Percentiles rank a stretch among this genome's conserved stretches.
Evolutionary conservation across 169 alveolate species (phyloP).

Genomic region (Eimeria acervulina): DNA sequence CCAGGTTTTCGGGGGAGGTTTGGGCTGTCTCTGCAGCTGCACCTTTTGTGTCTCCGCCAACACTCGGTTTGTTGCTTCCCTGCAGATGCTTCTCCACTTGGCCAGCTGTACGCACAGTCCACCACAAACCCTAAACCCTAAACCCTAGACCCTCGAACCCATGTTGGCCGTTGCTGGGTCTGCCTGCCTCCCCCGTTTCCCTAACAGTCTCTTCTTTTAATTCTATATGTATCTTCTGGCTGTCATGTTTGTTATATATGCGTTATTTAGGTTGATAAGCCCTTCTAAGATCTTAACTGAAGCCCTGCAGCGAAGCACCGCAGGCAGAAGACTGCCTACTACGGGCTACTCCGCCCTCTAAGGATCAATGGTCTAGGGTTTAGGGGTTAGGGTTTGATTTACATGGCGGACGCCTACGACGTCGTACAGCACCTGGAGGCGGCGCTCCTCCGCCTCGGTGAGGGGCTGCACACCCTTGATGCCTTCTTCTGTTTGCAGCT

Average conservation of each 20-base stretch:
- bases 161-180: background rate
- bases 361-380: background rate
- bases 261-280: too few relatives aligned
- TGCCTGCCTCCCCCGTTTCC: background rate
- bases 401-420: constrained; percentile 91
- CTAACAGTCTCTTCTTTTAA: background rate
- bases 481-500: constrained; percentile 72
- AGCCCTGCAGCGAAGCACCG: too few relatives aligned
- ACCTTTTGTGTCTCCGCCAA: constrained; percentile 86
- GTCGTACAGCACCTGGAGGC: constrained; percentile 89
- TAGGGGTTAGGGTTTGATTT: constrained; percentile 11
- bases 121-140: background rate
- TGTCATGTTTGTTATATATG: background rate
- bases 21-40: constrained; percentile 84
- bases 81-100: constrained; percentile 90
- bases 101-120: constrained; percentile 85
- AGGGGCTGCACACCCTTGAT: constrained; percentile 67
- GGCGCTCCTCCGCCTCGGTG: constrained; percentile 81
- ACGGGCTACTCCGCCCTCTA: background rate
- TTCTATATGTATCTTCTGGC: background rate
- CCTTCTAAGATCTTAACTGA: too few relatives aligned
- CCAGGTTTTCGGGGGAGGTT: constrained; percentile 85
- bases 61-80: constrained; percentile 83
- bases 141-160: background rate
- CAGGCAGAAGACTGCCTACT: background rate